Conservation (phyloP, 2,329 filamentous ascomycete species). For the Tetracladium maxilliforme region DNA sequence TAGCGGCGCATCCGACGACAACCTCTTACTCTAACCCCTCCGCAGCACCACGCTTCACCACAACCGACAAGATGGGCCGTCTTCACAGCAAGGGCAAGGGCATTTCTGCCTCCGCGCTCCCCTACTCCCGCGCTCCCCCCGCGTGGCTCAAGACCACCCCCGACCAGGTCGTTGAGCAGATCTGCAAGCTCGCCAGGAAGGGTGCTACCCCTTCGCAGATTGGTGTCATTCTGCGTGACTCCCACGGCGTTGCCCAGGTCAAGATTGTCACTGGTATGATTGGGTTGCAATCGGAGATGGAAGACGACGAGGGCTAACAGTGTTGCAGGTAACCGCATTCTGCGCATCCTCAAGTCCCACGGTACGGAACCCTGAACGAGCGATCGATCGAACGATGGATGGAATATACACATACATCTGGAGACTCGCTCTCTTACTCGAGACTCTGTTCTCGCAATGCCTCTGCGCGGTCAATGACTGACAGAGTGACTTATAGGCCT, state of each 20-base stretch:
- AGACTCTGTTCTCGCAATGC: slow-evolving; percentile 30
- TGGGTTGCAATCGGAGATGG: slow-evolving; percentile 6
- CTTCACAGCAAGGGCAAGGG: slow-evolving; percentile 99
- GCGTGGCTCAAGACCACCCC: slow-evolving; percentile 98
- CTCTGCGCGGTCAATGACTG: slow-evolving; percentile 85
- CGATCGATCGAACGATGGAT: slow-evolving; percentile 8
- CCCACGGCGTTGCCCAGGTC: slow-evolving; percentile 95
- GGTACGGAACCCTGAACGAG: slow-evolving; percentile 49
- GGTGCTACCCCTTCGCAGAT: slow-evolving; percentile 98
- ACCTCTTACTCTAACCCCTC: slow-evolving; percentile 7
- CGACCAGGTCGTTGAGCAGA: slow-evolving; percentile 97
- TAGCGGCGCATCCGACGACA: slow-evolving; percentile 10
- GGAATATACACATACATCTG: slow-evolving; percentile 8
- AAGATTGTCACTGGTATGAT: slow-evolving; percentile 86
- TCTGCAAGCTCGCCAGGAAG: slow-evolving; percentile 98
- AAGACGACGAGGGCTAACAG: slow-evolving; percentile 21
- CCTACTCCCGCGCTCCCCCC: slow-evolving; percentile 87
- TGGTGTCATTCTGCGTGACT: slow-evolving; percentile 95
- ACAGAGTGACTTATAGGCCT: slow-evolving; percentile 95
- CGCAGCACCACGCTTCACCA: slow-evolving; percentile 19
- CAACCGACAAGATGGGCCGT: slow-evolving; percentile 68
- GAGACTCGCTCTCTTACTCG: slow-evolving; percentile 9
- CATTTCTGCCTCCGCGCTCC: slow-evolving; percentile 88
- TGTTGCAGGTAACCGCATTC: slow-evolving; percentile 88
- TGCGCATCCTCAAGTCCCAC: slow-evolving; percentile 93